Percentiles rank a stretch among this genome's conserved stretches.
These are phyloP conservation scores for Ambispora gerdemannii DNA, from an alignment of 192 early-diverging fungal species.

Conservation along the genomic window DNA sequence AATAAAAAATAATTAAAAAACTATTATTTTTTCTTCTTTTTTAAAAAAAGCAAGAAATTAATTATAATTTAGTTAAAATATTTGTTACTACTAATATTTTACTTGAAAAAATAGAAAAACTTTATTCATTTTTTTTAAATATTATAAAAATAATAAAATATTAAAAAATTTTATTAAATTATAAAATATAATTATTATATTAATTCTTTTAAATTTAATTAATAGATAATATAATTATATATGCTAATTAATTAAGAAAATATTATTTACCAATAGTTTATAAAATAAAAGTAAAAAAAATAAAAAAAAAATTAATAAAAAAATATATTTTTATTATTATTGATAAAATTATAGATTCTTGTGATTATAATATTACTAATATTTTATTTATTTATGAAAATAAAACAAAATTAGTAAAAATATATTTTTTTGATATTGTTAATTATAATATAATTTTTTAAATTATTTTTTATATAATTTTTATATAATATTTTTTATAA, in stretches of 20 bases:
- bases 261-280: background rate
- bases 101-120: constrained; percentile 3
- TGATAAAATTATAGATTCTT: constrained; percentile 1
- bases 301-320: background rate
- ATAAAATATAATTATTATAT: background rate
- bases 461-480: background rate
- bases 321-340: constrained; percentile 1
- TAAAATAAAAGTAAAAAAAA: no score
- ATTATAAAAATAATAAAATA: background rate
- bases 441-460: constrained; percentile 1
- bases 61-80: no score
- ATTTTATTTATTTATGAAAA: background rate
- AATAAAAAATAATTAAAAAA: no score
- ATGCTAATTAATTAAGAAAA: background rate
- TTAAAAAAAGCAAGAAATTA: background rate
- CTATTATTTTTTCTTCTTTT: no score
- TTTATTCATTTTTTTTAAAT: background rate
- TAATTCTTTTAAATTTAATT: background rate
- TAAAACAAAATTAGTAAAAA: background rate
- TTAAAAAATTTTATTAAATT: background rate
- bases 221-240: background rate
- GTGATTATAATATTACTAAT: background rate
- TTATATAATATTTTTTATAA: constrained; percentile 9
- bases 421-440: background rate
- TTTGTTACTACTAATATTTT: background rate